Evolutionary conservation across 768 basidiomycete genomes (phyloP).

Genomic region (Gloeophyllum trabeum): DNA sequence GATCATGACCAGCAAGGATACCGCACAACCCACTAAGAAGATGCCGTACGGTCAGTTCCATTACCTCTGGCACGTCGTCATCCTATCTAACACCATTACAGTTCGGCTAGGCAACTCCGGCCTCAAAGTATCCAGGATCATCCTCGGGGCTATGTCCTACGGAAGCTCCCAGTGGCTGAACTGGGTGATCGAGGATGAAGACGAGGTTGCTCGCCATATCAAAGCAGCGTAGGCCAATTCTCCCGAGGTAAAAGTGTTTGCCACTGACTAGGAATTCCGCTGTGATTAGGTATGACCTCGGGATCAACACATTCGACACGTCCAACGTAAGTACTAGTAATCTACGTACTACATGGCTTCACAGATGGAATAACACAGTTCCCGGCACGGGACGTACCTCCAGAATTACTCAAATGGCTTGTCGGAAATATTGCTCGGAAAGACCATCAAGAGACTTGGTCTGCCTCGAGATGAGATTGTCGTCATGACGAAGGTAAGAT

Average conservation of each 20-base stretch:
- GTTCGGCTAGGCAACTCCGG: constrained; percentile 35
- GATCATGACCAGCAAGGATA: no score
- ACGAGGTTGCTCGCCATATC: constrained; percentile 10
- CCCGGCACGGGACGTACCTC: no score
- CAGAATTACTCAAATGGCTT: constrained; percentile 18
- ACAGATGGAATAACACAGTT: no score
- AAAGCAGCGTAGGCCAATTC: constrained; percentile 17
- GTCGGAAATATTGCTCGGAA: constrained; percentile 27
- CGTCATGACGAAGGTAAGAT: constrained; percentile 32
- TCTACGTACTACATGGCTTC: no score
- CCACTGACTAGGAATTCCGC: constrained; percentile 8
- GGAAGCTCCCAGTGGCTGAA: constrained; percentile 20
- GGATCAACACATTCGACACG: constrained; percentile 54
- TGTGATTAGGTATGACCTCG: constrained; percentile 35
- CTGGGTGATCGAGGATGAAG: constrained; percentile 21
- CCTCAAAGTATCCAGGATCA: constrained; percentile 52
- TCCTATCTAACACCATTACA: background rate
- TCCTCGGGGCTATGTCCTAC: constrained; percentile 56
- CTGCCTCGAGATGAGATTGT: constrained; percentile 29
- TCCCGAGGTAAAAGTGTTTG: constrained; percentile 7
- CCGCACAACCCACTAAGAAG: no score
- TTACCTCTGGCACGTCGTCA: background rate
- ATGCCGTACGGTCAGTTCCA: background rate
- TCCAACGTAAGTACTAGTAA: constrained; percentile 28
- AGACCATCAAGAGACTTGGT: constrained; percentile 23